These are phyloP conservation scores for Ogataea glucozyma DNA, from an alignment of 805 yeast genomes.

Conservation along the genomic window DNA sequence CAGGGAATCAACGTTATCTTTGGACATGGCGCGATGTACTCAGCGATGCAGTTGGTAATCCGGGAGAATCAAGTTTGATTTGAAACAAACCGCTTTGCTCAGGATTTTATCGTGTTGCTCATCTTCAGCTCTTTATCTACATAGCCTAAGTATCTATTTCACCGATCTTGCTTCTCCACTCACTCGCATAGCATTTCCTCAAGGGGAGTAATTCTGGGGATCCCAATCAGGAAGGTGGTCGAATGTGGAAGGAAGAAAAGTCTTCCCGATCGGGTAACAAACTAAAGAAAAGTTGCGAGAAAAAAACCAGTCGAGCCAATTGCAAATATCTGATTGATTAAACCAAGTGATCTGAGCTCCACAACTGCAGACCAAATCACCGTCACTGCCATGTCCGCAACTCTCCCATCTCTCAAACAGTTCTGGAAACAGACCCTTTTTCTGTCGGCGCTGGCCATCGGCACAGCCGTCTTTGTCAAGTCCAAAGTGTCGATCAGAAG, in stretches of 20 bases:
- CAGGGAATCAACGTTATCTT: slow-evolving; percentile 42
- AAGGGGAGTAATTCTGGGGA: slow-evolving; percentile 1
- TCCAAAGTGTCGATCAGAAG: slow-evolving; percentile 38
- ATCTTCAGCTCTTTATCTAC: neutral
- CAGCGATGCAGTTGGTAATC: too few relatives aligned
- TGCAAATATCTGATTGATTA: too few relatives aligned
- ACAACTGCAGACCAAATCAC: neutral
- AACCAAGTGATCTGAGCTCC: neutral
- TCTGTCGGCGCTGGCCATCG: slow-evolving; percentile 31
- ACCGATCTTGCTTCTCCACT: slow-evolving; percentile 1
- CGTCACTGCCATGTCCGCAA: slow-evolving; percentile 16
- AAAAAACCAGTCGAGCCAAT: too few relatives aligned
- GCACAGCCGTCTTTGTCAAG: slow-evolving; percentile 38
- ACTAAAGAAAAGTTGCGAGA: too few relatives aligned
- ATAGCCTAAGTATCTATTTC: slow-evolving; percentile 2
- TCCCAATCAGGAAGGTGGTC: neutral
- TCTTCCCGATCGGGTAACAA: slow-evolving; percentile 2
- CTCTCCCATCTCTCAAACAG: slow-evolving; percentile 28
- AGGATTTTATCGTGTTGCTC: too few relatives aligned
- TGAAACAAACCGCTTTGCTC: neutral
- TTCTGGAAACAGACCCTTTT: slow-evolving; percentile 37
- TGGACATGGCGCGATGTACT: slow-evolving; percentile 30
- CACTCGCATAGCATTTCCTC: slow-evolving; percentile 9
- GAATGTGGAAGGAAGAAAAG: slow-evolving; percentile 2
- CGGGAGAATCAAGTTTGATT: neutral